Conservation (phyloP, 352 stramenopile species). For the Plasmopara viticola region DNA sequence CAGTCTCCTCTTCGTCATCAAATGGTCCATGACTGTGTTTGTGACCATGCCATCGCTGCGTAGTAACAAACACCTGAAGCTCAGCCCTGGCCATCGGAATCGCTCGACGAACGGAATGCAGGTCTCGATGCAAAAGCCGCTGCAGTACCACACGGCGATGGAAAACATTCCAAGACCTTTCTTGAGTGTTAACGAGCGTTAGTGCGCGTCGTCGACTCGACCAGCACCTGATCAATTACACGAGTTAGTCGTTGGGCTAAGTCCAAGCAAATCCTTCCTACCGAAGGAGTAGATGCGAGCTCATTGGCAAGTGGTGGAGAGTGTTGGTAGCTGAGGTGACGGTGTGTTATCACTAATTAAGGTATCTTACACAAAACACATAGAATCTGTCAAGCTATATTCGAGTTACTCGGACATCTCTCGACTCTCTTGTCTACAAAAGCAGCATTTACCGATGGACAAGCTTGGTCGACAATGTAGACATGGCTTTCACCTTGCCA, state of each 20-base stretch:
- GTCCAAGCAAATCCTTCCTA: conserved; percentile 7
- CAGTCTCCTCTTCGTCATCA: conserved; percentile 25
- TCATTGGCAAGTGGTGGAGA: conserved; percentile 17
- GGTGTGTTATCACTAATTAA: conserved; percentile 5
- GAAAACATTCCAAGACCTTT: neutral
- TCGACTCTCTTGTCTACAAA: no score
- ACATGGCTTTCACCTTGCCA: conserved; percentile 92
- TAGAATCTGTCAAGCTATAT: no score
- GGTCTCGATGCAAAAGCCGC: neutral
- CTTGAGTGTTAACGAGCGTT: conserved; percentile 1
- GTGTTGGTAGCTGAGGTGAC: conserved; percentile 1
- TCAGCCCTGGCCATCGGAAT: conserved; percentile 4
- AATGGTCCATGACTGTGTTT: conserved; percentile 36
- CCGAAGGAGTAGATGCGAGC: conserved; percentile 20
- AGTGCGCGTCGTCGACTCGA: conserved; percentile 11
- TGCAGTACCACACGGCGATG: neutral
- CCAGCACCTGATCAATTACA: conserved; percentile 17
- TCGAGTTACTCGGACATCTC: no score
- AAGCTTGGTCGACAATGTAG: conserved; percentile 69
- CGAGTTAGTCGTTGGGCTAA: conserved; percentile 5
- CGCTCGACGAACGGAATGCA: conserved; percentile 8
- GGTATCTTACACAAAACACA: neutral
- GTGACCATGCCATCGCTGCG: conserved; percentile 28
- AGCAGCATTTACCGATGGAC: conserved; percentile 2
- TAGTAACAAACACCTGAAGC: conserved; percentile 7